A percentile compares a stretch with the other conserved stretches of the same genome.
Conservation (phyloP, 2,329 filamentous ascomycete species). For the Cladosporium oxysporum region DNA sequence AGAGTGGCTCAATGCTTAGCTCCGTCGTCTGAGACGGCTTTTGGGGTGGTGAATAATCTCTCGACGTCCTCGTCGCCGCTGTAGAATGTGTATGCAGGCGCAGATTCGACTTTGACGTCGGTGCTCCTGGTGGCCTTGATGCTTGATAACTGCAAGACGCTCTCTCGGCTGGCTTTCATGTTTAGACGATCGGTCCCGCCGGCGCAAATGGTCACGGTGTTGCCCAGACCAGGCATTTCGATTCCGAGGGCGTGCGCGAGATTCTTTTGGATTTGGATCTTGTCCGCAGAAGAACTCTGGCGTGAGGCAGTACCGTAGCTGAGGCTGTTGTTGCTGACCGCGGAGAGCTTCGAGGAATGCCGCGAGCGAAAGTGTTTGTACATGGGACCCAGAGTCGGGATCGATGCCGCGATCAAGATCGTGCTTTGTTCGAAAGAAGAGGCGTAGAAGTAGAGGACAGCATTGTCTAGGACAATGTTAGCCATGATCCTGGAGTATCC, state of each 20-base stretch:
- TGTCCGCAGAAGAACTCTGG: background rate
- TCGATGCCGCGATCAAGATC: conserved; percentile 12
- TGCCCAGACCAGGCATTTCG: conserved; percentile 17
- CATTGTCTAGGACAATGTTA: background rate
- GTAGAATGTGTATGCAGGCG: conserved; percentile 1
- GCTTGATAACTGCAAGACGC: conserved; percentile 6
- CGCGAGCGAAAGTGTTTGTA: background rate
- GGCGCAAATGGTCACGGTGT: conserved; percentile 14
- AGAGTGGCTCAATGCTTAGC: background rate
- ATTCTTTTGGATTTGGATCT: background rate
- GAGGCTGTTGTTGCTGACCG: background rate
- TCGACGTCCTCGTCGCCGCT: conserved; percentile 16
- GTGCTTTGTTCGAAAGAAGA: conserved; percentile 19
- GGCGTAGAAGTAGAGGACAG: conserved; percentile 17
- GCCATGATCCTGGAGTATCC: background rate
- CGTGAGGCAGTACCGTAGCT: background rate
- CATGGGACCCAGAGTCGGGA: conserved; percentile 10
- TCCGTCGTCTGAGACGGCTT: background rate
- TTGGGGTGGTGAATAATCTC: conserved; percentile 8
- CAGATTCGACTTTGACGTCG: conserved; percentile 6
- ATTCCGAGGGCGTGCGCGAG: conserved; percentile 12
- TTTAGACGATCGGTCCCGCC: background rate
- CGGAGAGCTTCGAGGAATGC: background rate
- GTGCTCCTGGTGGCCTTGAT: conserved; percentile 8
- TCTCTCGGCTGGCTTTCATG: conserved; percentile 5